Conservation (phyloP, 345 rosid genomes). For the Populus davidiana region DNA sequence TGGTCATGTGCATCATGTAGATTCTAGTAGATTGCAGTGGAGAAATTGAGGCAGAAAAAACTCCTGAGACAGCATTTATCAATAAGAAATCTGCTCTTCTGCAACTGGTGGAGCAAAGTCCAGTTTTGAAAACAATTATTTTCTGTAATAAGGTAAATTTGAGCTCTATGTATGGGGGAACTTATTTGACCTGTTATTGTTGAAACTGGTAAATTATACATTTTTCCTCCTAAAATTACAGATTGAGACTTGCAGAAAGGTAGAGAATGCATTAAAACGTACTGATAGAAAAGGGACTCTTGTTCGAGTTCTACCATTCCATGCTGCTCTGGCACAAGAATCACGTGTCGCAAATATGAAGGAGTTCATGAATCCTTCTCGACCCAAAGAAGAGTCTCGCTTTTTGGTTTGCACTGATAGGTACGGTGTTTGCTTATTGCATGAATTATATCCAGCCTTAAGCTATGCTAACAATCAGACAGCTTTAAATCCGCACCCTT, state of each 20-base stretch:
- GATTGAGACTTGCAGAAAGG: slow-evolving; percentile 97
- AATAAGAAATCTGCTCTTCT: slow-evolving; percentile 82
- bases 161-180: slow-evolving; percentile 2
- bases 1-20: slow-evolving; percentile 36
- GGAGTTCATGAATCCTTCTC: slow-evolving; percentile 51
- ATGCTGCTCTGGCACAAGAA: slow-evolving; percentile 78
- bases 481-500: not conserved
- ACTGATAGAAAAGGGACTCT: slow-evolving; percentile 59
- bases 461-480: not conserved
- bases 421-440: slow-evolving; percentile 29
- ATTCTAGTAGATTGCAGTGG: slow-evolving; percentile 92
- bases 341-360: slow-evolving; percentile 68
- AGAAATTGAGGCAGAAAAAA: slow-evolving; percentile 52
- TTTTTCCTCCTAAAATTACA: slow-evolving; percentile 25
- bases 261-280: slow-evolving; percentile 78
- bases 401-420: slow-evolving; percentile 88
- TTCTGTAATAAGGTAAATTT: slow-evolving; percentile 78
- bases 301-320: slow-evolving; percentile 66
- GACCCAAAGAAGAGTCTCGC: slow-evolving; percentile 37
- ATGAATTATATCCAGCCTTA: not conserved
- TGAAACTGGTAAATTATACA: not conserved
- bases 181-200: not conserved
- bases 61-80: slow-evolving; percentile 67
- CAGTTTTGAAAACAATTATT: slow-evolving; percentile 70
- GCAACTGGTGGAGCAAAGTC: slow-evolving; percentile 56